phyloP scores from a whole-genome alignment of 2,329 filamentous ascomycete genomes.

The Dendrostoma leiphaemia region DNA sequence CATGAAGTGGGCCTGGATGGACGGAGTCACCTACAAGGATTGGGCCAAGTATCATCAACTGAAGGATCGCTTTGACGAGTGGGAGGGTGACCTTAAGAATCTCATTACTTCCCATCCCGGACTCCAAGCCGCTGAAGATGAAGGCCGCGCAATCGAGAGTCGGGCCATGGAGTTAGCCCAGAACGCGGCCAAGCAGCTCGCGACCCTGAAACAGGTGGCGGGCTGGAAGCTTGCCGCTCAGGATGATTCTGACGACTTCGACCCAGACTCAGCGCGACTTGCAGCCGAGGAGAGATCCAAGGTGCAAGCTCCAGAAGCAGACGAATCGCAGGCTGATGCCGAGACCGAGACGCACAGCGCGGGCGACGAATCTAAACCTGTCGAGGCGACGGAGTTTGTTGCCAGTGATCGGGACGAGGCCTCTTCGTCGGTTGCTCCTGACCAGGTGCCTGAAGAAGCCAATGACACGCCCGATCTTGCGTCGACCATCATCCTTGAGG shows the following conservation, averaged over 20 bases:
- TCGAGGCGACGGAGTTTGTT: neutral
- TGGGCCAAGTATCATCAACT: constrained; percentile 94
- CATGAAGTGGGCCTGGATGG: constrained; percentile 94
- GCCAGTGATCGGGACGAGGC: constrained; percentile 4
- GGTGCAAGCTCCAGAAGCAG: constrained; percentile 35
- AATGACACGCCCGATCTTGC: constrained; percentile 14
- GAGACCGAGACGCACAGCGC: constrained; percentile 22
- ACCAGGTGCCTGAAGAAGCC: constrained; percentile 6
- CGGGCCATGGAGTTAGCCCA: constrained; percentile 79
- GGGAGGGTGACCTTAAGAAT: constrained; percentile 78
- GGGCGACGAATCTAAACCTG: constrained; percentile 27
- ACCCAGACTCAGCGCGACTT: constrained; percentile 60
- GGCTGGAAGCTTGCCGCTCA: constrained; percentile 76
- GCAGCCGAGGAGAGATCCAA: constrained; percentile 45
- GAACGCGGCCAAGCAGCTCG: constrained; percentile 75
- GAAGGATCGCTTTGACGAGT: constrained; percentile 77
- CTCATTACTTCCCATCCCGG: constrained; percentile 73
- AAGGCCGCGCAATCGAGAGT: constrained; percentile 60
- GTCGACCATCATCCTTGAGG: constrained; percentile 27
- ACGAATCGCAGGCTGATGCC: constrained; percentile 24
- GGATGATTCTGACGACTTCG: constrained; percentile 78
- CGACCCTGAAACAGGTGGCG: constrained; percentile 77
- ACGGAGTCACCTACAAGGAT: constrained; percentile 93
- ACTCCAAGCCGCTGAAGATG: constrained; percentile 65
- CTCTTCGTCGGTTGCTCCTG: constrained; percentile 17